Evolutionary conservation across 192 early-diverging fungal species (phyloP), one percentile per base, ranked within the genome.

Genomic region (Rhizoclosmatium sp.): DNA sequence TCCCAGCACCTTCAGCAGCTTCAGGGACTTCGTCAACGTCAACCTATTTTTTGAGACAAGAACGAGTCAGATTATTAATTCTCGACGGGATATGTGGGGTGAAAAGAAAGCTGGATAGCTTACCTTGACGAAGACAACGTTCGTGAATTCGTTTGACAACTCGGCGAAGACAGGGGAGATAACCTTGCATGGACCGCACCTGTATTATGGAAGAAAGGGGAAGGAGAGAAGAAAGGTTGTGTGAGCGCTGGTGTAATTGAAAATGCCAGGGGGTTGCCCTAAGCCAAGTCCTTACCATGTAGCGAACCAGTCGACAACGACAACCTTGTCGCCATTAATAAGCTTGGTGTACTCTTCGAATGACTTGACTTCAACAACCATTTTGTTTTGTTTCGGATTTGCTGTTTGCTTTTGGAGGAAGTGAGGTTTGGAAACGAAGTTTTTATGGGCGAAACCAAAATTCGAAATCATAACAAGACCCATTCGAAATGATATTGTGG

Each of bases 11-110:
- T 59, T 87, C 82, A 39, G 90, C 85, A 42, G 87, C 85, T 21
- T 87, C 85, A 39, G 85, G 78, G 47, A 83, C 79, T 59, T 89
- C 85, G 79, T 91, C 90, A 10, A 91, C 88, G 78, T 91, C 90
- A 21, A 91, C 79, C 81, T 84, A 31, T 31, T 31, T 31, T 31
- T 31, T 31, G 74, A 66, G 82, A 75, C 31, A 75, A 84, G 82
- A 40, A n/a, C 42, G 41, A 76, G 71, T 21, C 64, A 56, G 56
- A 56, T 56, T 56, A n/a, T 56, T 56, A 0, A n/a, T 9, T 56
- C 54, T 14, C 54, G 54, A 14, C 54, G 54, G 10, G 19, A 14
- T n/a, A 56, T 56, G 71, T 10, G 51, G 51, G 47, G 40, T 3
- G 65, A 49, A 45, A 65, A 61, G 45, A 46, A 65, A 62, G 60